Conservation (phyloP, 345 rosid species). For the Salix koriyanagi region DNA sequence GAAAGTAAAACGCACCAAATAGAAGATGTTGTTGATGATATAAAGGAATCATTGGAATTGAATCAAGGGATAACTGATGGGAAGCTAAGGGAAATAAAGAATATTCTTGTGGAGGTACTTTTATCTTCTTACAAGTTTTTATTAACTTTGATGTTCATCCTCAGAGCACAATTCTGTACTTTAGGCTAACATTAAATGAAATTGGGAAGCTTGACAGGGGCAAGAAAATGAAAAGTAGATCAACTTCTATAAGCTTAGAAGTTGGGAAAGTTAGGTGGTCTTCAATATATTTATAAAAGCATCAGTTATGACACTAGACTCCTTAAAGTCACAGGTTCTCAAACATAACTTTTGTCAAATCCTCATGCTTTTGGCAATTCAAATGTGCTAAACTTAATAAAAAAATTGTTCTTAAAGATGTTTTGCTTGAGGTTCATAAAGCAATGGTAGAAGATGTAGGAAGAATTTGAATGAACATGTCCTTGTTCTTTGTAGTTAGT, state of each 20-base stretch:
- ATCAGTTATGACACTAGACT: neutral
- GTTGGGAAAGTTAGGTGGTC: neutral
- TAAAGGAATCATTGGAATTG: constrained; percentile 38
- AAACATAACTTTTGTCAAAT: neutral
- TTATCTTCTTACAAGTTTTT: neutral
- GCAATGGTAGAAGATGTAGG: neutral
- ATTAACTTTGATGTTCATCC: neutral
- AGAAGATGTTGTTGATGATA: constrained; percentile 40
- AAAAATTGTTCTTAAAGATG: neutral
- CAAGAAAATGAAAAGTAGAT: neutral
- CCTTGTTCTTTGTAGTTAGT: neutral
- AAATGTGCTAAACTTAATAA: neutral
- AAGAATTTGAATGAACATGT: neutral
- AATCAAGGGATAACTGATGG: constrained; percentile 44
- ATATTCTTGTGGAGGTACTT: constrained; percentile 45
- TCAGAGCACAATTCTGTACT: neutral
- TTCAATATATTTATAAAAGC: neutral
- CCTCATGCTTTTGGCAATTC: neutral
- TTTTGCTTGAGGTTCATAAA: neutral
- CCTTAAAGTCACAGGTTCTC: neutral
- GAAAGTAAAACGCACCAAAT: constrained; percentile 39
- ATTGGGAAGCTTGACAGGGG: neutral
- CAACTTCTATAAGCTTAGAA: neutral
- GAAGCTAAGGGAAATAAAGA: constrained; percentile 47
- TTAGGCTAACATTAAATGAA: neutral